Evolutionary conservation across 225 moss, liverwort and hornwort genomes (phyloP), one percentile per base, ranked within the genome.

Genomic region (Marchantia paleacea): DNA sequence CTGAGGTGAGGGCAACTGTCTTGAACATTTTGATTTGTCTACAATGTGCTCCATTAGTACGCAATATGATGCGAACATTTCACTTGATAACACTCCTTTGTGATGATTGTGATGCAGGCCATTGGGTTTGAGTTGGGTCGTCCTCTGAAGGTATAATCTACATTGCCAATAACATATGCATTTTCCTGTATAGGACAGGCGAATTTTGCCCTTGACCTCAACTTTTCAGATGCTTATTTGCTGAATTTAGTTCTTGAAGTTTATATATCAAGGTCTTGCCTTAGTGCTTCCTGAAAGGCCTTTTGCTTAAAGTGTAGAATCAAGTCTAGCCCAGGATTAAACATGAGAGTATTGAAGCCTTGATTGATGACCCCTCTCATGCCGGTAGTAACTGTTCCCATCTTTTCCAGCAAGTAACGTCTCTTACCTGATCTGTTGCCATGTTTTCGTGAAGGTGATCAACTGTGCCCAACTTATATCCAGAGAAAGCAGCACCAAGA

Each of bases 401-500:
- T 39, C 39, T 39, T 39, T 39, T 2, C 39, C 39, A 39, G 39
- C 39, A 39, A 39, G 39, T 39, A 2, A 39, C 39, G 39, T 5
- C n/a, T 5, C 39, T 39, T 5, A 2, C 0, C n/a, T 69, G 19
- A 22, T 1, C 39, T 49, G 70, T 20, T 18, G 48, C 2, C 50
- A 72, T 72, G 50, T 50, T 51, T 4, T 12, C 22, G 14, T 78
- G 79, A 69, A 90, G 88, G 90, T 91, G 29, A 85, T 91, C 78
- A 91, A 91, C 74, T 91, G 90, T 83, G 90, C 89, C 52, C 90
- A 91, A 83, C 90, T 91, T 31, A 81, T 91, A 80, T 85, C 83
- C 47, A 82, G 84, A 78, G 89, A 85, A 62, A 85, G 87, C 72
- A 86, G 83, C 68, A 85, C 83, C 22, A 88, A 86, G 78, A 87